phyloP scores from a whole-genome alignment of 768 basidiomycete species.

The Tylopilus cervinicoccineus region DNA sequence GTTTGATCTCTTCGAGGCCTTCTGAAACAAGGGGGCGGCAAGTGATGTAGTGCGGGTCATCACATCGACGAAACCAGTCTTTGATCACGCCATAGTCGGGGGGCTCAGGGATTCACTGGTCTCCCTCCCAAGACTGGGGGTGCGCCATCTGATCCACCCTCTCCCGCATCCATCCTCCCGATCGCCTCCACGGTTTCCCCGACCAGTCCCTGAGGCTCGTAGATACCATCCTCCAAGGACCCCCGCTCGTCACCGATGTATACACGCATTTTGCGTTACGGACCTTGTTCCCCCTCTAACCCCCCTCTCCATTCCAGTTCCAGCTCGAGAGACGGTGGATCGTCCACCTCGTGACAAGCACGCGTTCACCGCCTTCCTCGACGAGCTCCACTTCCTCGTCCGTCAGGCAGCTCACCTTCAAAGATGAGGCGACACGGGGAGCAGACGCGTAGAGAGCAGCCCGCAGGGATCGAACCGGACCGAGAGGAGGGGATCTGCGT shows the following conservation, averaged over 20 bases:
- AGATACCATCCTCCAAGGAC: background rate
- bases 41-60: conserved; percentile 5
- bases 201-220: background rate
- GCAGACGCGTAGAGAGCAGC: too few relatives aligned
- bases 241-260: background rate
- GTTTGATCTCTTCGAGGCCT: conserved; percentile 2
- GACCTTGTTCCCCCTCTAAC: background rate
- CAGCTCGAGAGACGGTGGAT: too few relatives aligned
- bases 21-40: conserved; percentile 7
- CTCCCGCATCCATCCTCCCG: background rate
- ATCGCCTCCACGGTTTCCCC: conserved; percentile 6
- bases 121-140: conserved; percentile 2
- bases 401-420: too few relatives aligned
- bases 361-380: too few relatives aligned
- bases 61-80: conserved; percentile 6
- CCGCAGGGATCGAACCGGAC: background rate
- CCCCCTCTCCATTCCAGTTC: too few relatives aligned
- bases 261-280: conserved; percentile 11
- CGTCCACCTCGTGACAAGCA: too few relatives aligned
- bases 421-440: too few relatives aligned
- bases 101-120: background rate
- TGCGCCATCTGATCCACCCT: background rate
- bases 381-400: too few relatives aligned
- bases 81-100: conserved; percentile 5
- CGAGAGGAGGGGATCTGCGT: conserved; percentile 1